These are phyloP conservation scores for Rhodofomes roseus DNA, from an alignment of 1,284 basidiomycete species.

Conservation along the genomic window DNA sequence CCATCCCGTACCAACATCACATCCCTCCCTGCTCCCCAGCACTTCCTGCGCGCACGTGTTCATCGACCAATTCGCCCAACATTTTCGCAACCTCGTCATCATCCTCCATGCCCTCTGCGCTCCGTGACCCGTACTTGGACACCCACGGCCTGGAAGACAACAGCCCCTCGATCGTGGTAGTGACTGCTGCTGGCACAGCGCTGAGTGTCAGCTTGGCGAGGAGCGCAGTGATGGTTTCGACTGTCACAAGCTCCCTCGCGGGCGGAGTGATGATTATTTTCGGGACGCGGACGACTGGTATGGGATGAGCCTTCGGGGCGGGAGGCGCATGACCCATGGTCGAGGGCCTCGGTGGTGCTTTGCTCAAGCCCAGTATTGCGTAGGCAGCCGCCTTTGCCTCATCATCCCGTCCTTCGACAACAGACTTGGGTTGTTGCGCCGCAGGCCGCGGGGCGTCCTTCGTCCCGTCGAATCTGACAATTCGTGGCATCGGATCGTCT, in stretches of 20 bases:
- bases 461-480: not conserved
- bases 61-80: not conserved
- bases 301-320: not conserved
- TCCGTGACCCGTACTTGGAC: not conserved
- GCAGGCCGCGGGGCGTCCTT: not conserved
- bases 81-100: not conserved
- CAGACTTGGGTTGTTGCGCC: not conserved
- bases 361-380: not conserved
- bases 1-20: not conserved
- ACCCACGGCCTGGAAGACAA: not conserved
- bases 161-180: not conserved
- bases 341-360: not conserved
- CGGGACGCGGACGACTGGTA: not conserved
- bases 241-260: not conserved
- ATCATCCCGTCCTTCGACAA: not conserved
- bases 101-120: not conserved
- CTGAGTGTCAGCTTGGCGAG: not conserved
- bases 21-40: not conserved
- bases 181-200: not conserved
- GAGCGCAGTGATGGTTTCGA: not conserved
- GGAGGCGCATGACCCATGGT: not conserved
- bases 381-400: not conserved
- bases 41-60: not conserved
- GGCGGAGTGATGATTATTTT: not conserved
- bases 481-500: not conserved